Percentiles rank a stretch among this genome's conserved stretches.
These are phyloP conservation scores for Glarea lozoyensis DNA, from an alignment of 495 filamentous ascomycete genomes.

Conservation along the genomic window DNA sequence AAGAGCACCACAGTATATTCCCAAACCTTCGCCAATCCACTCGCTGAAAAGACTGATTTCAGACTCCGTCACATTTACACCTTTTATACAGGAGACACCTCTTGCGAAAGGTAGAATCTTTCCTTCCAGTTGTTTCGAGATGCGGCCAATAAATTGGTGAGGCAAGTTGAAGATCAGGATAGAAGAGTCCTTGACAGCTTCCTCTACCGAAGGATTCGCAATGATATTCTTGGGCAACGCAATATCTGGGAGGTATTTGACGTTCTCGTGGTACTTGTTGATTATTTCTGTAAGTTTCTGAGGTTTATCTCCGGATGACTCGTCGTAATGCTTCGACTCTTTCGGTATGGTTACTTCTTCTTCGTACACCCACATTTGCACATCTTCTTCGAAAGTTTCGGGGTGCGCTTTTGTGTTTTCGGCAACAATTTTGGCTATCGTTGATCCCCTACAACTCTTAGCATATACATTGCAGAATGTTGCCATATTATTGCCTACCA, in stretches of 20 bases:
- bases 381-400: slow-evolving; percentile 73
- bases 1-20: slow-evolving; percentile 94
- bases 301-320: slow-evolving; percentile 33
- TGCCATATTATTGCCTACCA: slow-evolving; percentile 48
- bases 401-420: slow-evolving; percentile 76
- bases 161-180: slow-evolving; percentile 96
- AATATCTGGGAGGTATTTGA: slow-evolving; percentile 91
- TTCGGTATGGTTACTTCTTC: slow-evolving; percentile 71
- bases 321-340: slow-evolving; percentile 49
- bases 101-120: slow-evolving; percentile 86
- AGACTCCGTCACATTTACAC: slow-evolving; percentile 77
- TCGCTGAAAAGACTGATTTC: slow-evolving; percentile 89
- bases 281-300: slow-evolving; percentile 86
- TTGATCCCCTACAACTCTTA: slow-evolving; percentile 61
- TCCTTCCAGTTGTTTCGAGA: slow-evolving; percentile 77
- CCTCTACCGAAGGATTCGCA: slow-evolving; percentile 79
- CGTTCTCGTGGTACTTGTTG: slow-evolving; percentile 89
- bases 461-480: slow-evolving; percentile 6
- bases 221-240: slow-evolving; percentile 75
- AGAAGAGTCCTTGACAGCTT: slow-evolving; percentile 71
- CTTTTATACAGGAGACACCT: slow-evolving; percentile 97
- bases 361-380: slow-evolving; percentile 97
- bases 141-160: slow-evolving; percentile 90
- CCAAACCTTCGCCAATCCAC: slow-evolving; percentile 77
- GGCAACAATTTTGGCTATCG: slow-evolving; percentile 93